A percentile compares a stretch with the other conserved stretches of the same genome.
Evolutionary conservation across 2,329 filamentous ascomycete species (phyloP).

Genomic region (Verticillium isaacii): DNA sequence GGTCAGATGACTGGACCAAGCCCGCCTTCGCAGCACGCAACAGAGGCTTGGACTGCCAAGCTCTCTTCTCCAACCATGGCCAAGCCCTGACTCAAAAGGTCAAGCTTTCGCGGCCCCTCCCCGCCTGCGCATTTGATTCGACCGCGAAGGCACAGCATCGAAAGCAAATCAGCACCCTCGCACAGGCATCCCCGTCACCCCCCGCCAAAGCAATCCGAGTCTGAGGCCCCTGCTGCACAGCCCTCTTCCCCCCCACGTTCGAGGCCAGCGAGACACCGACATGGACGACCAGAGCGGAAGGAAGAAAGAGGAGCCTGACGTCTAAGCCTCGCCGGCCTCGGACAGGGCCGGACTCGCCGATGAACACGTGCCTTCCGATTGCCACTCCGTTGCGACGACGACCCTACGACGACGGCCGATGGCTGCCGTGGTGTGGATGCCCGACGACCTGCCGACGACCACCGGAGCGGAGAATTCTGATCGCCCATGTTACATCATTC

Average conservation of each 20-base stretch:
- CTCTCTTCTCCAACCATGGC: neutral
- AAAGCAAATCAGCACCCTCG: neutral
- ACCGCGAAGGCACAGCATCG: neutral
- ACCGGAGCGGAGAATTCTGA: neutral
- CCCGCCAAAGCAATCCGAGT: neutral
- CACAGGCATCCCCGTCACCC: no score
- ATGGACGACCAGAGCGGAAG: neutral
- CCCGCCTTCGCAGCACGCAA: neutral
- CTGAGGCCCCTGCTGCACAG: neutral
- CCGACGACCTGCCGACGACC: neutral
- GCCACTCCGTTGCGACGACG: neutral
- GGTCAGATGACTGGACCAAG: neutral
- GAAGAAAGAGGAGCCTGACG: neutral
- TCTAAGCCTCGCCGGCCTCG: neutral
- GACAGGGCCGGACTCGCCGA: neutral
- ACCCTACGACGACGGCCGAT: neutral
- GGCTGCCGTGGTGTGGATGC: neutral
- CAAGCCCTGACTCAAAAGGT: neutral
- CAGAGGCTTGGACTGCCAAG: neutral
- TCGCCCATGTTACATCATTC: neutral
- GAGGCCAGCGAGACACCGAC: neutral
- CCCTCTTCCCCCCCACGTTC: neutral
- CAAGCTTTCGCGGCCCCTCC: neutral
- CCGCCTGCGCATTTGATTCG: neutral
- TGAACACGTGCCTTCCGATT: neutral